These are phyloP conservation scores for Cadophora gregata DNA, from an alignment of 2,329 filamentous ascomycete species.

Conservation along the genomic window DNA sequence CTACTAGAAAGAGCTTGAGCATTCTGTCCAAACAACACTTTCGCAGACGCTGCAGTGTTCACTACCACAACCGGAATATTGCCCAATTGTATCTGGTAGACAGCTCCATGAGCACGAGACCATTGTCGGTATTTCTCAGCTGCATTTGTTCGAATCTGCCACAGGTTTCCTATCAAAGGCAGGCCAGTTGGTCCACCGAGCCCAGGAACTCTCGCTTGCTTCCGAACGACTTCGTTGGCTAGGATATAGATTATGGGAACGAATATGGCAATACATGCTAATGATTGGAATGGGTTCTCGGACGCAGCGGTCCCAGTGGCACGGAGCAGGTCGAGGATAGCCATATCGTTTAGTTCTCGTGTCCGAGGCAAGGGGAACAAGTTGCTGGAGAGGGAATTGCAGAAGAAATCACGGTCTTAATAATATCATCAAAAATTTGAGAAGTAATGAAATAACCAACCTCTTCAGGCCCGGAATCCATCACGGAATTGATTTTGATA, in stretches of 20 bases:
- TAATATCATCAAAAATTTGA: background rate
- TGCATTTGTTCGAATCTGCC: conserved; percentile 59
- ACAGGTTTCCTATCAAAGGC: conserved; percentile 61
- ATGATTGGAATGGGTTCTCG: conserved; percentile 25
- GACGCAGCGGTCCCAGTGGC: conserved; percentile 10
- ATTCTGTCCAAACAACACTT: conserved; percentile 57
- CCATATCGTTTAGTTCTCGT: conserved; percentile 23
- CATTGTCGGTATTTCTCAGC: conserved; percentile 62
- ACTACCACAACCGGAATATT: conserved; percentile 62
- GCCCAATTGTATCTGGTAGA: conserved; percentile 63
- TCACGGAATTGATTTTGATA: background rate
- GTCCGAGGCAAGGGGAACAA: background rate
- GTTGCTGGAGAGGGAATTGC: background rate
- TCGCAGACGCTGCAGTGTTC: conserved; percentile 58
- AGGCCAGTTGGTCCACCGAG: conserved; percentile 56
- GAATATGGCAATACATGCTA: conserved; percentile 19
- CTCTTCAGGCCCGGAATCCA: background rate
- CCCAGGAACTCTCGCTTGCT: conserved; percentile 41
- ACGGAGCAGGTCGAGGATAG: conserved; percentile 29
- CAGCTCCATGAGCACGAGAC: conserved; percentile 55
- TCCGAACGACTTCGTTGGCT: conserved; percentile 33
- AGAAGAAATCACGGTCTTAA: background rate
- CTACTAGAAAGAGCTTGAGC: conserved; percentile 60
- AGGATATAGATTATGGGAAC: conserved; percentile 34
- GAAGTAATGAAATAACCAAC: background rate